phyloP scores from a whole-genome alignment of 345 rosid species.

The Citrus hindsii region DNA sequence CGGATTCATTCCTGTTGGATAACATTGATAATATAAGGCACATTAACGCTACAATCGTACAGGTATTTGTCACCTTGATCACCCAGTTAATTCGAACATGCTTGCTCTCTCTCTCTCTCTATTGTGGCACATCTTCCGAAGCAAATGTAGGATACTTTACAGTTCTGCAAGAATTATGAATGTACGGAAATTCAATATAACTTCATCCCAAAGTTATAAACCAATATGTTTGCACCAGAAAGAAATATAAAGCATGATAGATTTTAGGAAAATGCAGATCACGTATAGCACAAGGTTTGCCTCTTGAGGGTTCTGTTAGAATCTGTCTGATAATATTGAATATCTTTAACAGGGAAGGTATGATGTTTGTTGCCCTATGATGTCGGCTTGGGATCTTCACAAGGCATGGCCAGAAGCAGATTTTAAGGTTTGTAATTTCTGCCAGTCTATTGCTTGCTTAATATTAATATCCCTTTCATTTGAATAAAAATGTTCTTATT shows the following conservation, averaged over 20 bases:
- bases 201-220: not conserved
- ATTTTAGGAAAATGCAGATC: not conserved
- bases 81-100: not conserved
- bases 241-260: not conserved
- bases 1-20: conserved; percentile 78
- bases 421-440: conserved; percentile 48
- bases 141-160: not conserved
- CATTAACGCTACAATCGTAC: conserved; percentile 75
- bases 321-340: not conserved
- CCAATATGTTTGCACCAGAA: not conserved
- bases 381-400: conserved; percentile 99
- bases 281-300: not conserved
- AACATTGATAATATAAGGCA: conserved; percentile 86
- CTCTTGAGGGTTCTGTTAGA: not conserved
- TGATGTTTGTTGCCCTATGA: conserved; percentile 92
- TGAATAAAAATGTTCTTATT: not conserved
- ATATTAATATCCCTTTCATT: conserved; percentile 4
- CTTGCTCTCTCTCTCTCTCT: not conserved
- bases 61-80: conserved; percentile 40
- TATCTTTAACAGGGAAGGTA: conserved; percentile 80
- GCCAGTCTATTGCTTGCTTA: not conserved
- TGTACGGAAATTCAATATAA: not conserved
- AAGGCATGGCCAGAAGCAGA: conserved; percentile 97
- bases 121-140: not conserved
- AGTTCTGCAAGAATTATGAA: not conserved